A percentile compares a stretch with the other conserved stretches of the same genome.
Evolutionary conservation across 2,329 filamentous ascomycete species (phyloP).

Genomic region (Fusarium sulawesiense): DNA sequence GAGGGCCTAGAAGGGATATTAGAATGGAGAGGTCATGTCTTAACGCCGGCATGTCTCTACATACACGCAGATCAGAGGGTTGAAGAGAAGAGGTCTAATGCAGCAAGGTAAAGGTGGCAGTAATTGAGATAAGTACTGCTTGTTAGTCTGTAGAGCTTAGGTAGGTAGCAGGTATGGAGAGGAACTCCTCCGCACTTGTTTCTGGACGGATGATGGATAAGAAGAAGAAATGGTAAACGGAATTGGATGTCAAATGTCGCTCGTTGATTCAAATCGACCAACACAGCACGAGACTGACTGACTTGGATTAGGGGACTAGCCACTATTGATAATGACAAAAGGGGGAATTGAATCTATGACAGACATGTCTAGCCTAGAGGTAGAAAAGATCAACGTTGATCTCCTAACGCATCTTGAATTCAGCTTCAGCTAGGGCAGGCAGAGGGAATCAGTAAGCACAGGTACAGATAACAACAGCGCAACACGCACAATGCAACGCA

Average conservation of each 20-base stretch:
- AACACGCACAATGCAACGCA: not conserved
- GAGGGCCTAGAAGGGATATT: constrained; percentile 25
- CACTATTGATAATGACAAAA: constrained; percentile 12
- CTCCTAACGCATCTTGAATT: not conserved
- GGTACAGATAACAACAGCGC: not conserved
- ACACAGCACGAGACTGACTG: constrained; percentile 22
- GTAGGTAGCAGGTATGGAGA: constrained; percentile 8
- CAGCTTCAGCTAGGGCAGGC: constrained; percentile 1
- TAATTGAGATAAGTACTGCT: not conserved
- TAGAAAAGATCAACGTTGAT: constrained; percentile 34
- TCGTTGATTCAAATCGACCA: constrained; percentile 13
- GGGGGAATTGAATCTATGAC: constrained; percentile 17
- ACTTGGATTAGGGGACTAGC: not conserved
- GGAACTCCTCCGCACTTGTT: constrained; percentile 26
- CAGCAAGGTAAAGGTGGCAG: constrained; percentile 11
- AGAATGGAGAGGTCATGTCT: constrained; percentile 3
- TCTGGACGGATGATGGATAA: constrained; percentile 6
- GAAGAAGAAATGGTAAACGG: constrained; percentile 13
- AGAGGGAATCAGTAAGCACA: not conserved
- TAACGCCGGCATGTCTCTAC: not conserved
- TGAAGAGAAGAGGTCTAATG: constrained; percentile 5
- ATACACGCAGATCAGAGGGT: constrained; percentile 4
- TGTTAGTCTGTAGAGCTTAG: not conserved
- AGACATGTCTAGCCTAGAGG: constrained; percentile 20
- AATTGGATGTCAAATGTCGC: constrained; percentile 5